Evolutionary conservation across 768 basidiomycete genomes (phyloP).

Genomic region (Mycena polygramma): DNA sequence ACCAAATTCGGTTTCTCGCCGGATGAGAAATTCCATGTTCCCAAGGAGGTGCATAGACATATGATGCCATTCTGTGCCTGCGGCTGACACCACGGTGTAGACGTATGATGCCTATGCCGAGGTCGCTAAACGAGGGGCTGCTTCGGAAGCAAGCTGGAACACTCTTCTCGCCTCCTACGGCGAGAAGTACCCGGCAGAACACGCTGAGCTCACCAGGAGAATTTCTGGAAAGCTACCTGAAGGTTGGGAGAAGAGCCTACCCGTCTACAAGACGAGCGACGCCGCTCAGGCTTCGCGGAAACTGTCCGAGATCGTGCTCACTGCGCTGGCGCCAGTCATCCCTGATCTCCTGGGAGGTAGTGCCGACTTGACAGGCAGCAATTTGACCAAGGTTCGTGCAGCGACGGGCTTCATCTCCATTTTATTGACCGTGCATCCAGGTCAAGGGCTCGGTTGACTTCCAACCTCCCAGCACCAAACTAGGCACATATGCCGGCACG

Average conservation of each 20-base stretch:
- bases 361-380: constrained; percentile 93
- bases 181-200: constrained; percentile 85
- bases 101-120: constrained; percentile 77
- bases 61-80: too few species aligned
- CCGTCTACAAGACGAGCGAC: constrained; percentile 87
- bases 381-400: constrained; percentile 58
- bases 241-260: constrained; percentile 89
- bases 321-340: constrained; percentile 76
- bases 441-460: constrained; percentile 90
- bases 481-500: constrained; percentile 87
- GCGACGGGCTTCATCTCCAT: background rate
- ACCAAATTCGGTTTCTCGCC: constrained; percentile 86
- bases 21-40: constrained; percentile 83
- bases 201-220: constrained; percentile 88
- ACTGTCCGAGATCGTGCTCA: constrained; percentile 90
- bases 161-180: constrained; percentile 75
- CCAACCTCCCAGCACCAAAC: constrained; percentile 88
- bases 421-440: constrained; percentile 42
- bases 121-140: constrained; percentile 79
- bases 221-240: constrained; percentile 86
- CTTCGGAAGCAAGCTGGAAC: constrained; percentile 82
- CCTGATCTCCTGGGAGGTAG: constrained; percentile 93
- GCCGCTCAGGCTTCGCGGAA: constrained; percentile 93
- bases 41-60: constrained; percentile 55
- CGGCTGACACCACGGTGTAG: background rate